Conservation (phyloP, 2,329 filamentous ascomycete species). For the Chaetoscypha palmicola region DNA sequence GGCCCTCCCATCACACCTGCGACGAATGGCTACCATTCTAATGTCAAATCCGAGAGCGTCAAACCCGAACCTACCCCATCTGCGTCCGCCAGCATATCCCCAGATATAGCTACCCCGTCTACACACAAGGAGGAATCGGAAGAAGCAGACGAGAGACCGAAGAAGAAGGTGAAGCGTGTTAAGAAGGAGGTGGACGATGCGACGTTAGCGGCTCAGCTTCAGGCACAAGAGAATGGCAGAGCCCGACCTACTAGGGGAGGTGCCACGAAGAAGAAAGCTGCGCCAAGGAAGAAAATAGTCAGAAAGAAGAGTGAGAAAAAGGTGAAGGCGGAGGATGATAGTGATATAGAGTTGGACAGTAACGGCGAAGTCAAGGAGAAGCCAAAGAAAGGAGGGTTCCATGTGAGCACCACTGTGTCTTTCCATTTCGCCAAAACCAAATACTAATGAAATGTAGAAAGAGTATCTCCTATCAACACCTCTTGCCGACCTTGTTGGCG, state of each 20-base stretch:
- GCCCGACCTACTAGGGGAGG: conserved; percentile 69
- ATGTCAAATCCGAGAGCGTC: conserved; percentile 8
- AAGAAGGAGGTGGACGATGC: conserved; percentile 71
- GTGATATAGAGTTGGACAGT: conserved; percentile 60
- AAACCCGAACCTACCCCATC: conserved; percentile 14
- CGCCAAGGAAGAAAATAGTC: conserved; percentile 55
- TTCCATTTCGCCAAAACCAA: no score
- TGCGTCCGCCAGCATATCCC: conserved; percentile 1
- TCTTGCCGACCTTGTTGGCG: conserved; percentile 63
- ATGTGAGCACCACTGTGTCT: conserved; percentile 46
- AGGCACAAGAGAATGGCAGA: conserved; percentile 81
- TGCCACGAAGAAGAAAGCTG: conserved; percentile 45
- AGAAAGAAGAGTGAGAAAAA: conserved; percentile 66
- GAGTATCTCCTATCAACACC: conserved; percentile 67
- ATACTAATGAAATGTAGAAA: conserved; percentile 40
- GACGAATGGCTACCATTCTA: conserved; percentile 18
- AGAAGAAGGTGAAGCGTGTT: conserved; percentile 53
- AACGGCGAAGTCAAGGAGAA: conserved; percentile 51
- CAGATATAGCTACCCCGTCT: conserved; percentile 3
- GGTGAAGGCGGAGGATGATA: conserved; percentile 72
- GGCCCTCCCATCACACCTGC: conserved; percentile 6
- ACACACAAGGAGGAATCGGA: conserved; percentile 25
- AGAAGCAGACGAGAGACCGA: conserved; percentile 23
- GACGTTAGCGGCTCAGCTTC: conserved; percentile 75
- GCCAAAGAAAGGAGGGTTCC: conserved; percentile 81